Evolutionary conservation across 208 protist genomes (phyloP).

Genomic region (Phytomonas sp.): DNA sequence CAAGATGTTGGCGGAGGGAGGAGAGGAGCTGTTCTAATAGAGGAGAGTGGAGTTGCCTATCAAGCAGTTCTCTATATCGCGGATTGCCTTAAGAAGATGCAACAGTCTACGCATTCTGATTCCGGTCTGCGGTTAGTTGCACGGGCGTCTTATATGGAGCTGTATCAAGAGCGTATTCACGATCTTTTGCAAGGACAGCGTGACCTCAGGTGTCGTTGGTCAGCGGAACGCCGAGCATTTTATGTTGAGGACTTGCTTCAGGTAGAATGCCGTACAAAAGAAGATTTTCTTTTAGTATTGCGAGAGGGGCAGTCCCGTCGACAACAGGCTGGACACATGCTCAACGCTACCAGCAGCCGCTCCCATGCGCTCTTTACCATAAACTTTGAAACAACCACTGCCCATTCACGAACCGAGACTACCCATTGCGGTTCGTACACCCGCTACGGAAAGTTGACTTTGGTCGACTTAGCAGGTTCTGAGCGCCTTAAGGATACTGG

Average conservation of each 20-base stretch:
- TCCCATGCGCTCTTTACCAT: conserved; percentile 89
- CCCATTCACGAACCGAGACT: not conserved
- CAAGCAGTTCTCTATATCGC: conserved; percentile 49
- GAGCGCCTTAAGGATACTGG: conserved; percentile 86
- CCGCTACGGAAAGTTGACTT: conserved; percentile 73
- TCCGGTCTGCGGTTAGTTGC: not conserved
- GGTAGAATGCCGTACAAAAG: conserved; percentile 59
- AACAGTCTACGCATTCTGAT: conserved; percentile 4
- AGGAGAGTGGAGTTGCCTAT: conserved; percentile 71
- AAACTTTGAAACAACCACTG: conserved; percentile 33
- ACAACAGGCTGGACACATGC: conserved; percentile 52
- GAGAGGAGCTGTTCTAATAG: conserved; percentile 14
- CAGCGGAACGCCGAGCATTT: conserved; percentile 49
- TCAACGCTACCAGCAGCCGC: conserved; percentile 87
- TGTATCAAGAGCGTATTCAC: conserved; percentile 83
- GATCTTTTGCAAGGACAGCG: conserved; percentile 56
- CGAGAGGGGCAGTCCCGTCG: conserved; percentile 75
- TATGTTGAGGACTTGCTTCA: conserved; percentile 82
- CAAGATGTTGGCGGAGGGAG: conserved; percentile 1
- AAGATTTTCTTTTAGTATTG: conserved; percentile 76
- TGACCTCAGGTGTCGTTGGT: conserved; percentile 69
- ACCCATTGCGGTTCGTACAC: conserved; percentile 3
- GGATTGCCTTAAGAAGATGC: conserved; percentile 21
- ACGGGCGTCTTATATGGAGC: conserved; percentile 47
- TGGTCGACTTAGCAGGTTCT: conserved; percentile 93